phyloP scores from a whole-genome alignment of 2,329 filamentous ascomycete genomes.

The Colletotrichum brevisporum region DNA sequence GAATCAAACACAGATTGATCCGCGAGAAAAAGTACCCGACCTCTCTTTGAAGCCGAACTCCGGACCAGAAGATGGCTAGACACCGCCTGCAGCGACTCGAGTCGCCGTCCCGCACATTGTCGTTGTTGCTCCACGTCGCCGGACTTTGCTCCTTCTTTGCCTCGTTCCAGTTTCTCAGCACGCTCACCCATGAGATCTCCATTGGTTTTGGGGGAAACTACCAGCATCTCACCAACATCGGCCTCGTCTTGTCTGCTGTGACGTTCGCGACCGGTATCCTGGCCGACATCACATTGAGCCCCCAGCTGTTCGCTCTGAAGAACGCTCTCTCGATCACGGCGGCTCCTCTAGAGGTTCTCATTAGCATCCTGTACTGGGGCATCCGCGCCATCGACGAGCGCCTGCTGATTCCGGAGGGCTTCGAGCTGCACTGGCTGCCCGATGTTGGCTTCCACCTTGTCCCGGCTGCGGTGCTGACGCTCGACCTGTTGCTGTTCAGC shows the following conservation, averaged over 20 bases:
- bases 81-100: conserved; percentile 77
- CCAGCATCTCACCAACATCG: conserved; percentile 82
- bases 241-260: conserved; percentile 71
- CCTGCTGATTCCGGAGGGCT: conserved; percentile 67
- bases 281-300: conserved; percentile 74
- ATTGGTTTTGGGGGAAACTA: conserved; percentile 76
- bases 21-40: background rate
- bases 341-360: conserved; percentile 79
- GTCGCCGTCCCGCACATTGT: conserved; percentile 75
- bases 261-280: conserved; percentile 74
- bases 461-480: conserved; percentile 73
- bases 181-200: conserved; percentile 67
- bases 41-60: background rate
- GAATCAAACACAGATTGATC: conserved; percentile 18
- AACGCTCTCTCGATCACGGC: conserved; percentile 76
- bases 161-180: conserved; percentile 66
- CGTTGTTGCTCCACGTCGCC: conserved; percentile 71
- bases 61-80: conserved; percentile 51
- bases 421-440: conserved; percentile 67
- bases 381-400: conserved; percentile 69
- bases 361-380: conserved; percentile 81
- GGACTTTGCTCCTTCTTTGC: conserved; percentile 68
- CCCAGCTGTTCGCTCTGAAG: conserved; percentile 74
- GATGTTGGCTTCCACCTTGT: conserved; percentile 78
- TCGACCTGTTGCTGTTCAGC: conserved; percentile 78